Evolutionary conservation across 441 rosid genomes (phyloP).

Genomic region (Corymbia calophylla): DNA sequence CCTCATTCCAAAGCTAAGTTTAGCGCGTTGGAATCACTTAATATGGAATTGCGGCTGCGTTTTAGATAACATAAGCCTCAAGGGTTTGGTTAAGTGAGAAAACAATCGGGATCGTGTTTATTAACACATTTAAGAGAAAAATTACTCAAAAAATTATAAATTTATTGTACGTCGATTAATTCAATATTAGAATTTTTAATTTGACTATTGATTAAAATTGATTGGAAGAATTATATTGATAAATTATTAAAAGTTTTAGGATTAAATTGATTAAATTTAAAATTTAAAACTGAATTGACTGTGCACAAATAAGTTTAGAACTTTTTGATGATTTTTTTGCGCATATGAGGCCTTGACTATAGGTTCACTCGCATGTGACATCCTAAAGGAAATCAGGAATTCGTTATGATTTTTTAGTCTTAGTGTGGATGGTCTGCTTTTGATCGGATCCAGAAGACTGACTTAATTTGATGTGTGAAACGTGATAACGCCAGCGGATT

Average conservation of each 20-base stretch:
- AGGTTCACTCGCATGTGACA: background rate
- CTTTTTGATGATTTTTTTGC: background rate
- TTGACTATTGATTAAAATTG: background rate
- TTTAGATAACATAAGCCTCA: background rate
- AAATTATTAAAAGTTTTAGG: background rate
- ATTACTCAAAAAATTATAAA: background rate
- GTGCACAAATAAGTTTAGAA: rapidly evolving
- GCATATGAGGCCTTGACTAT: background rate
- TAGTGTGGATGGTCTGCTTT: background rate
- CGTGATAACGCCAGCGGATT: background rate
- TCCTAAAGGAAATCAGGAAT: background rate
- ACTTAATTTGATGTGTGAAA: background rate
- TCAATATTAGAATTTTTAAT: rapidly evolving
- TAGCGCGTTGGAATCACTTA: background rate
- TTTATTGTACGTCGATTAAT: rapidly evolving
- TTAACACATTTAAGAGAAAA: background rate
- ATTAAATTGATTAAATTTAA: background rate
- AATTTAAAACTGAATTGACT: too few species aligned
- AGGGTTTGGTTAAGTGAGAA: background rate
- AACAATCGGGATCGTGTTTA: background rate
- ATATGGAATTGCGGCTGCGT: background rate
- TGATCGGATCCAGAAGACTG: background rate
- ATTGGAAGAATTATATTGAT: background rate
- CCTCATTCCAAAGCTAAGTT: background rate
- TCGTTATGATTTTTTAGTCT: background rate